Conservation (phyloP, 2,329 filamentous ascomycete genomes). For the Monosporascus ibericus region DNA sequence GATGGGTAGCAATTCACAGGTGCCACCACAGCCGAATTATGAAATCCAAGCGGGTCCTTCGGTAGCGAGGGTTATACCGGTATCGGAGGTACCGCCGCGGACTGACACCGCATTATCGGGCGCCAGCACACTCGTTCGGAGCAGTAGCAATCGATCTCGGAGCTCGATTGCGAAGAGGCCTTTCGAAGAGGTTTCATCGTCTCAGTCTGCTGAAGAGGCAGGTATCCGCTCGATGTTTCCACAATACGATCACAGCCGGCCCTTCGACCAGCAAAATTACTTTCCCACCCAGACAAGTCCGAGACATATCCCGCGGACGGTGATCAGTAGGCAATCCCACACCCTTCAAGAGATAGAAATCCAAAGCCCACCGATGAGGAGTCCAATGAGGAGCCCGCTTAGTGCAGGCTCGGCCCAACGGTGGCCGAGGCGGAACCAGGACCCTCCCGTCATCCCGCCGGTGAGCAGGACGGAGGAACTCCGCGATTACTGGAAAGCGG, state of each 20-base stretch:
- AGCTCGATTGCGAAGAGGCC: constrained; percentile 54
- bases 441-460: constrained; percentile 40
- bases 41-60: constrained; percentile 17
- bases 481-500: constrained; percentile 60
- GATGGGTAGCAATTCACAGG: constrained; percentile 5
- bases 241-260: constrained; percentile 61
- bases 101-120: constrained; percentile 47
- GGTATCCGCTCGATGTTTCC: constrained; percentile 70
- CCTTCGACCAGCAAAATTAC: constrained; percentile 64
- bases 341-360: constrained; percentile 30
- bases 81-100: constrained; percentile 37
- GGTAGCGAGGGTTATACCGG: constrained; percentile 35
- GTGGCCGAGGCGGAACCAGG: constrained; percentile 30
- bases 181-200: constrained; percentile 27
- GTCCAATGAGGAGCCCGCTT: constrained; percentile 26
- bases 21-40: constrained; percentile 21
- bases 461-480: constrained; percentile 56
- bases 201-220: constrained; percentile 19
- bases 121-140: constrained; percentile 42
- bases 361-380: constrained; percentile 22
- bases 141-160: constrained; percentile 43
- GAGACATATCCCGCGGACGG: constrained; percentile 54
- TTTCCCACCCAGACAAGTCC: constrained; percentile 61
- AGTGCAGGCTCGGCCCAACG: constrained; percentile 23
- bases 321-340: constrained; percentile 62